These are phyloP conservation scores for Ceratobasidium sp. DNA, from an alignment of 1,284 basidiomycete species.

Conservation along the genomic window DNA sequence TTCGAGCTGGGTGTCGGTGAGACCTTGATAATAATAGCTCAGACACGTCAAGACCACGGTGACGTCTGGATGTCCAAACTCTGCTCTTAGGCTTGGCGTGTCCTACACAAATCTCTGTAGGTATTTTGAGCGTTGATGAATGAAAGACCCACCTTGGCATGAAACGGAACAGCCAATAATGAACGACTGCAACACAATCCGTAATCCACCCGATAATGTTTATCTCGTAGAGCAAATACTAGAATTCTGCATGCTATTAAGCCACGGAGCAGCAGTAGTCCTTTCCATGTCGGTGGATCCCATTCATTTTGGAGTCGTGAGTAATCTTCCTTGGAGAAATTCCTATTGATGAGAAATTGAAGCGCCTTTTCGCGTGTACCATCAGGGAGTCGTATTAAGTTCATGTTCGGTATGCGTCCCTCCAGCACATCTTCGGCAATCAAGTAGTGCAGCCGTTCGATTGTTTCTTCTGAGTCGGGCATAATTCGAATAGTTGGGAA, in stretches of 20 bases:
- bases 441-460: slow-evolving; percentile 48
- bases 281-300: slow-evolving; percentile 49
- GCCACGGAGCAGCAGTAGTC: slow-evolving; percentile 59
- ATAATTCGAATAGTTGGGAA: slow-evolving; percentile 55
- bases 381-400: neutral
- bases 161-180: slow-evolving; percentile 64
- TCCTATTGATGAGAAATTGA: slow-evolving; percentile 6
- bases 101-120: slow-evolving; percentile 53
- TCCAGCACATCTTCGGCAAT: slow-evolving; percentile 51
- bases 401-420: slow-evolving; percentile 47
- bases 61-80: slow-evolving; percentile 67
- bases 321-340: neutral
- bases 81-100: slow-evolving; percentile 60
- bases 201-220: slow-evolving; percentile 65
- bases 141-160: slow-evolving; percentile 55
- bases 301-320: neutral
- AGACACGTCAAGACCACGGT: slow-evolving; percentile 62
- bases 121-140: neutral
- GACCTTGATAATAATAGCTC: slow-evolving; percentile 64
- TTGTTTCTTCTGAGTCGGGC: slow-evolving; percentile 46
- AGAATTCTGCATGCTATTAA: slow-evolving; percentile 59
- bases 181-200: slow-evolving; percentile 60
- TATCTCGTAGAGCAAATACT: slow-evolving; percentile 56
- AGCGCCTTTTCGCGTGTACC: neutral
- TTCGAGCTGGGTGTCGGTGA: slow-evolving; percentile 57